Base-by-base conservation (phyloP, 441 rosid genomes). In the Erodium moschatum region DNA sequence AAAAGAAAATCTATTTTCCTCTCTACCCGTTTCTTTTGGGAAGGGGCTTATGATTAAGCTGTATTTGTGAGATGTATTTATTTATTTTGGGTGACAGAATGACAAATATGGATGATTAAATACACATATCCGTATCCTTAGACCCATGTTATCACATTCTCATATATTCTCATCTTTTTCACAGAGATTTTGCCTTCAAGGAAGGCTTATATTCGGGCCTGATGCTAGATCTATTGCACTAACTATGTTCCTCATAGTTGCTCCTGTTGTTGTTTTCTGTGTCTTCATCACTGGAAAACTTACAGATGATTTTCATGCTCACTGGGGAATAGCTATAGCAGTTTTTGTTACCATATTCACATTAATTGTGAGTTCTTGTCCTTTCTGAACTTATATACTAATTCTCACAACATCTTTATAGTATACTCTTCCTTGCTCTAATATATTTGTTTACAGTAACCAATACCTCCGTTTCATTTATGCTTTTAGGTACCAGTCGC, bases 201-300 rank as follows among this genome's bases (percentile, higher is more conserved):
- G 98, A 72, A 87, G 98, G 81, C 84, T 92, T 64, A 83, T 92
- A 74, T 92, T 89, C 82, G 98, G 98, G 79, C 98, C 98, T 2
- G 98, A 92, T 85, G 94, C 85, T 31, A 81, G 89, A 71, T 90
- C 94, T 1, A 72, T 92, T 62, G 81, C 86, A 67, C 75, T 90
- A 15, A 83, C 94, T 27, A 40, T 92, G 80, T 82, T 84, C 84
- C 81, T 92, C 70, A 84, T 92, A 70, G 87, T 86, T 56, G 91
- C 84, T 76, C 98, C 97, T 44, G 78, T 85, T 66, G 75, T 70
- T 21, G 54, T 88, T 58, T 92, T 92, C 87, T 92, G 94, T 70
- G 71, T 87, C 66, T 92, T 88, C 64, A 88, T 90, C 1, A 93
- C 81, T 11, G 75, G 87, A 73, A 90, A 87, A 71, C 79, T 92